These are phyloP conservation scores for Eimeria necatrix DNA, from an alignment of 169 alveolate genomes.

Conservation along the genomic window DNA sequence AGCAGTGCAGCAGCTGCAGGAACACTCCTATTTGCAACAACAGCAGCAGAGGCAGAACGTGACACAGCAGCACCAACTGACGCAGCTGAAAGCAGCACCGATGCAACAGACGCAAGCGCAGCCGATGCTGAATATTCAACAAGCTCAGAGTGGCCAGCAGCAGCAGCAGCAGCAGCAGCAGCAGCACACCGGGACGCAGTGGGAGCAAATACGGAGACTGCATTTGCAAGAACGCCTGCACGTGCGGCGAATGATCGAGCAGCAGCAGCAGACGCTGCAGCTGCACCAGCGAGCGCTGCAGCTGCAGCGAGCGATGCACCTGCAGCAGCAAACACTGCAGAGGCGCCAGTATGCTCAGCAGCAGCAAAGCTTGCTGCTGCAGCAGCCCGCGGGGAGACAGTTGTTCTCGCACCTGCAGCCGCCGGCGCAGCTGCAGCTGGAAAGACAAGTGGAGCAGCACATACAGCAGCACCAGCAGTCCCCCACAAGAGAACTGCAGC, in stretches of 20 bases:
- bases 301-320: neutral
- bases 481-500: slow-evolving; percentile 27
- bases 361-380: slow-evolving; percentile 20
- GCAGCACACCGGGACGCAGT: neutral
- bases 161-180: slow-evolving; percentile 31
- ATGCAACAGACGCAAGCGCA: neutral
- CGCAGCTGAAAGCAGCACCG: neutral
- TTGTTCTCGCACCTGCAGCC: neutral
- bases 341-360: neutral
- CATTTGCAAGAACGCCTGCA: neutral
- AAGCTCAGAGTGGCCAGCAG: no score
- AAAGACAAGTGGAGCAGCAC: neutral
- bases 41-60: neutral
- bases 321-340: neutral
- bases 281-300: neutral
- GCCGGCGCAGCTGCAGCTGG: slow-evolving; percentile 22
- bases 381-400: neutral
- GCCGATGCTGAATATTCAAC: neutral
- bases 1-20: neutral
- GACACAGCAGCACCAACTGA: neutral
- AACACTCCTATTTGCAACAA: neutral
- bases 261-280: slow-evolving; percentile 25
- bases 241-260: neutral
- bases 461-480: neutral
- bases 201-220: neutral